phyloP scores from a whole-genome alignment of 176 grass and related monocot genomes.

The Chrysopogon serrulatus region DNA sequence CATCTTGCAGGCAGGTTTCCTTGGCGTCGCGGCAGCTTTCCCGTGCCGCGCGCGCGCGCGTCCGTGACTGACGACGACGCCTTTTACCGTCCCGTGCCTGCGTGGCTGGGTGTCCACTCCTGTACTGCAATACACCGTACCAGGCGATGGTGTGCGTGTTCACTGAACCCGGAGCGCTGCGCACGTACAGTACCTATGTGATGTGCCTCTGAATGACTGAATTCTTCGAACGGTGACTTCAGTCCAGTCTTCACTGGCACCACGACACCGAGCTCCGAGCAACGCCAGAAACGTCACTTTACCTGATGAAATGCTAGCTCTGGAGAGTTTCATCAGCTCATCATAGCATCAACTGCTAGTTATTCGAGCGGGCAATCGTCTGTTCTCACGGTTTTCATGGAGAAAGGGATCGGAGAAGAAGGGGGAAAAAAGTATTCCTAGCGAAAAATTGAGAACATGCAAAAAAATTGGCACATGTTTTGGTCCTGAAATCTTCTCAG shows the following conservation, averaged over 20 bases:
- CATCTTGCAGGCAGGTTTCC: not conserved
- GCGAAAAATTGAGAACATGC: not conserved
- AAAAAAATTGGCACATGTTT: not conserved
- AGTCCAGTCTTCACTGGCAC: not conserved
- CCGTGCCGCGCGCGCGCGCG: constrained; percentile 14
- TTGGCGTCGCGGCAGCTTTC: not conserved
- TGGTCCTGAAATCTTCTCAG: not conserved
- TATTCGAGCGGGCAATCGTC: not conserved
- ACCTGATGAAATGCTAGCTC: not conserved
- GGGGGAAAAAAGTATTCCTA: not conserved
- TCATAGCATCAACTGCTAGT: not conserved
- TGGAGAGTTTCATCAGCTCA: not conserved
- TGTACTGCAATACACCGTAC: not conserved
- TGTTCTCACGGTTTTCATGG: not conserved
- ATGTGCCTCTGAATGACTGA: not conserved
- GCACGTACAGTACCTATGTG: no score
- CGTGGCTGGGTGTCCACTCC: not conserved
- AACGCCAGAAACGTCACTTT: not conserved
- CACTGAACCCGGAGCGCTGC: not conserved
- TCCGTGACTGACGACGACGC: constrained; percentile 15
- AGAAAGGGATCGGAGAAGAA: not conserved
- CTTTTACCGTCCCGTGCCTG: not conserved
- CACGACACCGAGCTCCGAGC: no score
- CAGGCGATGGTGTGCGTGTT: not conserved
- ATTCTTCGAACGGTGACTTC: not conserved